Evolutionary conservation across 176 grass and related monocot genomes (phyloP), one percentile per base, ranked within the genome.

Genomic region (Aechmea fasciata): DNA sequence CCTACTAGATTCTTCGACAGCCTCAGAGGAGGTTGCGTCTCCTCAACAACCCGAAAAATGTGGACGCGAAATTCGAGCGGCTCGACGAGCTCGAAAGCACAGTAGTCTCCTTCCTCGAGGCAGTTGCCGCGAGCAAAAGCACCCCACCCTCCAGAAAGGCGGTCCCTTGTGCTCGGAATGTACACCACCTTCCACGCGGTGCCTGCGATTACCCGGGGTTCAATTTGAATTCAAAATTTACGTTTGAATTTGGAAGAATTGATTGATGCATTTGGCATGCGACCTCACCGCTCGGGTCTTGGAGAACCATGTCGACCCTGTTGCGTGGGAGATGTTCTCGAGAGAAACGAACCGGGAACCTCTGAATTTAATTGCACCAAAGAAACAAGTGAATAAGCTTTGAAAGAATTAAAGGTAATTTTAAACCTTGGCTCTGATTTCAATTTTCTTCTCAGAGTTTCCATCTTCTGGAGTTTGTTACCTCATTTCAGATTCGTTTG

Each of bases 31-130:
- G 33, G 33, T 41, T 41, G 33, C 7, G 75, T 61, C 23, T 50
- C 73, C 19, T 83, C 77, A 63, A 74, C 79, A 47, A 85, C 85
- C 59, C 77, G 81, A 79, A 88, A 88, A 14, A 96, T 25, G 68
- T 96, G 82, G 71, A 96, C 82, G 28, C 71, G 77, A 74, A 96
- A 91, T 75, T 88, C 85, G 64, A 75, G 51, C 0, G 84, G 67
- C 67, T 15, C 78, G 28, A 77, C 70, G 72, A 96, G 84, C 85
- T 91, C 82, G 72, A 96, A 96, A 17, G 75, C 87, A 73, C 91
- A 96, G 64, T 78, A 91, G 75, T 96, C 91, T 8, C 80, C 80
- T 96, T 88, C 82, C 83, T 96, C 82, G 8, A 96, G 84, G 82
- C 71, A 82, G 79, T 96, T 91, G 12, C 81, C 87, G 5, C 79